Evolutionary conservation across 2,329 filamentous ascomycete species (phyloP).

Genomic region (Colletotrichum agaves): DNA sequence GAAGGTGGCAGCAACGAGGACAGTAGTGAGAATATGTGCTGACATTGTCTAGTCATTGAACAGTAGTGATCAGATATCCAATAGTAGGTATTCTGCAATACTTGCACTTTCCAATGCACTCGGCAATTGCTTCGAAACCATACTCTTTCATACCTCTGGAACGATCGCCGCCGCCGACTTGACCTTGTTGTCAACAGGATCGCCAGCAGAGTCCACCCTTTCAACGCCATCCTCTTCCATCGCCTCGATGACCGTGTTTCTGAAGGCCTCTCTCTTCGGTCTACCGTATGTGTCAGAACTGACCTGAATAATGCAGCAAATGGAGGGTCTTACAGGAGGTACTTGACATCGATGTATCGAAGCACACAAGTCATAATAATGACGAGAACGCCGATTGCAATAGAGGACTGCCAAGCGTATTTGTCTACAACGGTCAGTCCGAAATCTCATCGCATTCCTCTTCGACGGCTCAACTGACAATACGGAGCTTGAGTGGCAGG

Average conservation of each 20-base stretch:
- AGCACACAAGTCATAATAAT: constrained; percentile 56
- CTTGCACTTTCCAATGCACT: too few species aligned
- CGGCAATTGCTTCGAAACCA: neutral
- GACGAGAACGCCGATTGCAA: constrained; percentile 56
- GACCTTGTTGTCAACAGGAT: constrained; percentile 7
- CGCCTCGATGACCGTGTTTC: constrained; percentile 11
- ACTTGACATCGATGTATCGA: constrained; percentile 56
- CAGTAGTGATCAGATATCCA: too few species aligned
- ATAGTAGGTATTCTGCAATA: too few species aligned
- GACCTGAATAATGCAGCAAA: too few species aligned
- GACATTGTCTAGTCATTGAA: too few species aligned
- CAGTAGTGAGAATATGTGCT: too few species aligned
- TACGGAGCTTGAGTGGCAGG: constrained; percentile 61
- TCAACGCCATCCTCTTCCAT: neutral
- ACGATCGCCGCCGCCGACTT: constrained; percentile 18
- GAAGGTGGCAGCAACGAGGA: too few species aligned
- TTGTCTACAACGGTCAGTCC: constrained; percentile 44
- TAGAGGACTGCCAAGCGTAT: constrained; percentile 60
- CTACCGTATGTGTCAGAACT: constrained; percentile 7
- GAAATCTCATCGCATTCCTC: neutral
- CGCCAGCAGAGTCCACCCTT: neutral
- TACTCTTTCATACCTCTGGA: constrained; percentile 17
- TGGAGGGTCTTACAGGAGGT: constrained; percentile 41
- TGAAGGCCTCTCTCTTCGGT: constrained; percentile 20
- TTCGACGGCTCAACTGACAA: constrained; percentile 46